These are phyloP conservation scores for Dillenia suffruticosa DNA, from an alignment of 164 flowering plant species.

Conservation along the genomic window DNA sequence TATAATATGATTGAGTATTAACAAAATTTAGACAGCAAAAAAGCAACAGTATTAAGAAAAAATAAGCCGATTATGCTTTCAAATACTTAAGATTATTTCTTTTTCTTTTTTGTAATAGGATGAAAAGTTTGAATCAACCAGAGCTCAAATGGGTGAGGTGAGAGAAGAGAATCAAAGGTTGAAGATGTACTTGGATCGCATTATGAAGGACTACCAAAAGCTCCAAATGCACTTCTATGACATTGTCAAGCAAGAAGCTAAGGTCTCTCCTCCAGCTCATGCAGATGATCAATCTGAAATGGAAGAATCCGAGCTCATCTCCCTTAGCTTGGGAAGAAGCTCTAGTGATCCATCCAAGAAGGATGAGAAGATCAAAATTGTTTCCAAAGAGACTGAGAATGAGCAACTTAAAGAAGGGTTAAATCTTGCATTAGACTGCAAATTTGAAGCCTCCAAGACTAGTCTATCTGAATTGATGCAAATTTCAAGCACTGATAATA, in stretches of 20 bases:
- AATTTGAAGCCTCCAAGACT: slow-evolving; percentile 19
- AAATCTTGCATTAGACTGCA: slow-evolving; percentile 38
- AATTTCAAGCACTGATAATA: slow-evolving; percentile 23
- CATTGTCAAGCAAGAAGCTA: slow-evolving; percentile 23
- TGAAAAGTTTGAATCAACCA: slow-evolving; percentile 40
- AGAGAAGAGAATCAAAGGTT: slow-evolving; percentile 60
- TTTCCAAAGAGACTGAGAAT: slow-evolving; percentile 2
- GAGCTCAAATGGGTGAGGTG: slow-evolving; percentile 55
- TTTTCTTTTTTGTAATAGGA: slow-evolving; percentile 15
- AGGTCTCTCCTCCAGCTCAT: neutral
- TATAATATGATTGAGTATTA: no score
- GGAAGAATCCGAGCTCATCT: slow-evolving; percentile 31
- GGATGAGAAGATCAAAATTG: slow-evolving; percentile 14
- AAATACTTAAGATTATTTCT: no score
- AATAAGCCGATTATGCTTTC: no score
- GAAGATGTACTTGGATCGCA: slow-evolving; percentile 28
- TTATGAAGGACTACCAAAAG: slow-evolving; percentile 40
- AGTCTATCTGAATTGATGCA: slow-evolving; percentile 7
- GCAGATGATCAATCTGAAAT: slow-evolving; percentile 1
- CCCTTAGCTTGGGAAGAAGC: slow-evolving; percentile 49
- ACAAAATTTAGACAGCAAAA: no score
- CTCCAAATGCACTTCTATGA: slow-evolving; percentile 43
- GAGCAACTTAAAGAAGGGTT: slow-evolving; percentile 18
- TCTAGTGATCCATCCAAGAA: slow-evolving; percentile 4
- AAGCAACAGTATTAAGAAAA: no score